phyloP scores from a whole-genome alignment of 1,284 basidiomycete genomes.

The Cryptococcus jaspeensis region DNA sequence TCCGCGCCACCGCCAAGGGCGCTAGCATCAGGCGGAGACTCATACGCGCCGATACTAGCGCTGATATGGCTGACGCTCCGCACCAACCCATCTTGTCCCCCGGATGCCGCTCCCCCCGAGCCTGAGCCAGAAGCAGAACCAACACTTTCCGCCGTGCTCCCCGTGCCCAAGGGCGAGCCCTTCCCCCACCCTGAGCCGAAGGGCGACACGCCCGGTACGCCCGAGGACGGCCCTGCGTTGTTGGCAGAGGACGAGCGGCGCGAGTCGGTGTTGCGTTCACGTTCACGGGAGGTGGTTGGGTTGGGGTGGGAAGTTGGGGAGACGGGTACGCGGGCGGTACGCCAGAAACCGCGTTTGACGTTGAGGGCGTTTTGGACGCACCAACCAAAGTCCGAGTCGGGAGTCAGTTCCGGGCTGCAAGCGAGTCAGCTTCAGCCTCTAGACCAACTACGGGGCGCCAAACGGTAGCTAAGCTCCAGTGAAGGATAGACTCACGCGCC shows the following conservation, averaged over 20 bases:
- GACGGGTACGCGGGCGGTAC: constrained; percentile 2
- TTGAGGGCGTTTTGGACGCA: constrained; percentile 44
- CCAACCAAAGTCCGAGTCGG: constrained; percentile 32
- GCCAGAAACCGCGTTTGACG: constrained; percentile 48
- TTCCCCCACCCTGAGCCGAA: constrained; percentile 14
- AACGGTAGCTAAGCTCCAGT: too few species aligned
- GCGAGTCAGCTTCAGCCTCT: not conserved
- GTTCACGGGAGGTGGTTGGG: not conserved
- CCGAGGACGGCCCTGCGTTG: too few species aligned
- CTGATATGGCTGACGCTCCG: too few species aligned
- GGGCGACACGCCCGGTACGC: constrained; percentile 26
- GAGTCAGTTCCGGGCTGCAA: constrained; percentile 29
- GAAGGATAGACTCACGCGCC: constrained; percentile 29
- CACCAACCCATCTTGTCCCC: too few species aligned
- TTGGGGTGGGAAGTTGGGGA: not conserved
- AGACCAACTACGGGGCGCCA: not conserved
- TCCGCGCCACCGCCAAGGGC: too few species aligned
- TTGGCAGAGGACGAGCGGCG: too few species aligned
- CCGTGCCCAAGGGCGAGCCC: too few species aligned
- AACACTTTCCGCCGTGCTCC: too few species aligned
- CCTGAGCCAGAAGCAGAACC: too few species aligned
- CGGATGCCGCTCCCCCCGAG: too few species aligned
- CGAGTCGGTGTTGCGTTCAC: constrained; percentile 1
- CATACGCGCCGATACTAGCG: too few species aligned
- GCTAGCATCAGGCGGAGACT: too few species aligned